Percentiles rank a stretch among this genome's conserved stretches.
Conservation (phyloP, 2,329 filamentous ascomycete species). For the Penicillium freii region DNA sequence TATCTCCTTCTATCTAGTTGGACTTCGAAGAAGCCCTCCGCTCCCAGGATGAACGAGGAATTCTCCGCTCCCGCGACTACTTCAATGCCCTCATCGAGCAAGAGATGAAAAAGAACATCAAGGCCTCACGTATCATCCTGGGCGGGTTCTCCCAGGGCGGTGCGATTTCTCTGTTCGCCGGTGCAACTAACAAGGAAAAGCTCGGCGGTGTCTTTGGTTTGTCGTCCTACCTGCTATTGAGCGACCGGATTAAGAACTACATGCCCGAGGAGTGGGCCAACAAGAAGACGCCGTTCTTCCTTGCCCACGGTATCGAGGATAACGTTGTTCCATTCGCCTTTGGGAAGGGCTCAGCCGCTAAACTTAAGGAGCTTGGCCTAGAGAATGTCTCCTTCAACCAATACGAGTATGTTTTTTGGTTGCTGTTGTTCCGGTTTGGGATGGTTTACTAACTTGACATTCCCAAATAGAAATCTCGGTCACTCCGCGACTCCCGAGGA, state of each 20-base stretch:
- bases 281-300: slow-evolving; percentile 77
- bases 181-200: slow-evolving; percentile 69
- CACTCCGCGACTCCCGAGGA: slow-evolving; percentile 77
- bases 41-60: slow-evolving; percentile 62
- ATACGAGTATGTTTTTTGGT: slow-evolving; percentile 61
- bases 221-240: slow-evolving; percentile 75
- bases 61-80: slow-evolving; percentile 69
- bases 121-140: slow-evolving; percentile 77
- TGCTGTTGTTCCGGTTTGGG: neutral
- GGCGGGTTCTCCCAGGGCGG: slow-evolving; percentile 70
- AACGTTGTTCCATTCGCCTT: slow-evolving; percentile 67
- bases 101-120: slow-evolving; percentile 78
- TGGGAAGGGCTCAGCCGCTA: slow-evolving; percentile 65
- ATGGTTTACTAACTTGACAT: slow-evolving; percentile 9
- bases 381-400: slow-evolving; percentile 68
- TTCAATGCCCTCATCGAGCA: slow-evolving; percentile 75
- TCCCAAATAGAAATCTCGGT: slow-evolving; percentile 57
- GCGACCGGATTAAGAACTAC: slow-evolving; percentile 60
- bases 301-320: slow-evolving; percentile 83
- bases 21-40: slow-evolving; percentile 43
- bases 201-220: slow-evolving; percentile 86
- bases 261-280: slow-evolving; percentile 59
- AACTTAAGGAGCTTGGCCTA: slow-evolving; percentile 67
- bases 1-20: slow-evolving; percentile 27
- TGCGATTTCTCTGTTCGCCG: slow-evolving; percentile 79